A percentile compares a stretch with the other conserved stretches of the same genome.
phyloP scores from a whole-genome alignment of 2,329 filamentous ascomycete genomes.

The Ramularia endophylla region DNA sequence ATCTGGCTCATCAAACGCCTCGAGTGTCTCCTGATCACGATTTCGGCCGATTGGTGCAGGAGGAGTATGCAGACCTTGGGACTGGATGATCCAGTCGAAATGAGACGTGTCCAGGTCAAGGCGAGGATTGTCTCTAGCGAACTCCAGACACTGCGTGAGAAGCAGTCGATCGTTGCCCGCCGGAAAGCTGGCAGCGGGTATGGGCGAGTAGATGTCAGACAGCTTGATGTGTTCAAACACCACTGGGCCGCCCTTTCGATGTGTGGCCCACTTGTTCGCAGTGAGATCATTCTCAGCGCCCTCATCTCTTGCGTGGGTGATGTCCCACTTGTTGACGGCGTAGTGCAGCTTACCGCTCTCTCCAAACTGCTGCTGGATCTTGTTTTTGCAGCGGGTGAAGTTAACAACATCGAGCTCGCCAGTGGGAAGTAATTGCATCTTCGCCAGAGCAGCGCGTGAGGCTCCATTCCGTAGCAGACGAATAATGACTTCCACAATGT shows the following conservation, averaged over 20 bases:
- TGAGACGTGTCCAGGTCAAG: constrained; percentile 13
- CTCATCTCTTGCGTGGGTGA: neutral
- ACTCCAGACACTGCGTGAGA: constrained; percentile 15
- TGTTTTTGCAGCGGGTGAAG: constrained; percentile 59
- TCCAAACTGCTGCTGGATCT: constrained; percentile 60
- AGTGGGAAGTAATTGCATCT: constrained; percentile 36
- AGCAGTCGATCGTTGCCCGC: constrained; percentile 9
- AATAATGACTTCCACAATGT: constrained; percentile 3
- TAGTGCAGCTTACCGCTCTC: constrained; percentile 2
- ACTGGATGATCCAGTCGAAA: constrained; percentile 11
- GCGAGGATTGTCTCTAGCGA: constrained; percentile 4
- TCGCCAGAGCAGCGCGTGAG: constrained; percentile 47
- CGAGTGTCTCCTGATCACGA: neutral
- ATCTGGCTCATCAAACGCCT: neutral
- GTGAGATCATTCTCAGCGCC: constrained; percentile 1
- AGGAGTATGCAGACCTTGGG: neutral
- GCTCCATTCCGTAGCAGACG: constrained; percentile 43
- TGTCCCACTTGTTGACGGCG: constrained; percentile 2
- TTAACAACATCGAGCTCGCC: constrained; percentile 55
- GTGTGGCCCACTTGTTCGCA: neutral
- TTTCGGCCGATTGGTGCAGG: neutral
- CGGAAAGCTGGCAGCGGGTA: constrained; percentile 10
- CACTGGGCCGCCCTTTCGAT: neutral
- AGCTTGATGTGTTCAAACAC: constrained; percentile 5
- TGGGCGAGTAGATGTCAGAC: constrained; percentile 1